Percentiles rank a stretch among this genome's conserved stretches.
Evolutionary conservation across 1,139 yeast species (phyloP).

Genomic region (Yamadazyma buinensis): DNA sequence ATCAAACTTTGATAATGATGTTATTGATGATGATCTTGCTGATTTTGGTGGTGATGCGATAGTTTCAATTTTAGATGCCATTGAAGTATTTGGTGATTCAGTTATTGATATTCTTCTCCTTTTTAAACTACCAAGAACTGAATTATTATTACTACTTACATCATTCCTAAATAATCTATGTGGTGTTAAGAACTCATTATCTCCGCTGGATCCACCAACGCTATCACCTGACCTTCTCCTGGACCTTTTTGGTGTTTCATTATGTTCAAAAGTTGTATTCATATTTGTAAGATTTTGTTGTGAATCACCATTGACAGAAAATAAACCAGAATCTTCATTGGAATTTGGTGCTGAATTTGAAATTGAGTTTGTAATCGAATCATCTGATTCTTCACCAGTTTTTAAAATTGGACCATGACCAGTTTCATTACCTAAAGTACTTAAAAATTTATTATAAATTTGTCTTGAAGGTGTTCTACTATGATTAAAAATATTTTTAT

Average conservation of each 20-base stretch:
- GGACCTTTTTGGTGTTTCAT: slow-evolving; percentile 7
- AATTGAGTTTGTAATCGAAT: slow-evolving; percentile 3
- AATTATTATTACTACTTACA: background rate
- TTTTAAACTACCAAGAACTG: slow-evolving; percentile 1
- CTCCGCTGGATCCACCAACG: no score
- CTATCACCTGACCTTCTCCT: slow-evolving; percentile 2
- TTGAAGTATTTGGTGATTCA: slow-evolving; percentile 35
- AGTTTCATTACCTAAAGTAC: slow-evolving; percentile 17
- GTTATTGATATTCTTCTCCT: slow-evolving; percentile 13
- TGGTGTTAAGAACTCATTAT: slow-evolving; percentile 30
- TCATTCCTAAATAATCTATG: slow-evolving; percentile 11
- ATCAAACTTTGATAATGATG: slow-evolving; percentile 7
- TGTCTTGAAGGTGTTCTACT: slow-evolving; percentile 21
- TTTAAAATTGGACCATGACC: background rate
- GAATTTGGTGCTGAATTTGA: no score
- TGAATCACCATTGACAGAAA: slow-evolving; percentile 29
- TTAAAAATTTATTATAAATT: slow-evolving; percentile 18
- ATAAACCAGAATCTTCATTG: slow-evolving; percentile 24
- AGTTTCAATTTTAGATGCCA: slow-evolving; percentile 37
- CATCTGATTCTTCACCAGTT: slow-evolving; percentile 7
- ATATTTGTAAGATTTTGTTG: slow-evolving; percentile 23
- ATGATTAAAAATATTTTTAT: slow-evolving; percentile 10
- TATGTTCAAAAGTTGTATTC: slow-evolving; percentile 27
- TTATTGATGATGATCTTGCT: slow-evolving; percentile 10
- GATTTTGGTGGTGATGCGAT: slow-evolving; percentile 33